Conservation (phyloP, 2,329 filamentous ascomycete species). For the Fusarium udum region DNA sequence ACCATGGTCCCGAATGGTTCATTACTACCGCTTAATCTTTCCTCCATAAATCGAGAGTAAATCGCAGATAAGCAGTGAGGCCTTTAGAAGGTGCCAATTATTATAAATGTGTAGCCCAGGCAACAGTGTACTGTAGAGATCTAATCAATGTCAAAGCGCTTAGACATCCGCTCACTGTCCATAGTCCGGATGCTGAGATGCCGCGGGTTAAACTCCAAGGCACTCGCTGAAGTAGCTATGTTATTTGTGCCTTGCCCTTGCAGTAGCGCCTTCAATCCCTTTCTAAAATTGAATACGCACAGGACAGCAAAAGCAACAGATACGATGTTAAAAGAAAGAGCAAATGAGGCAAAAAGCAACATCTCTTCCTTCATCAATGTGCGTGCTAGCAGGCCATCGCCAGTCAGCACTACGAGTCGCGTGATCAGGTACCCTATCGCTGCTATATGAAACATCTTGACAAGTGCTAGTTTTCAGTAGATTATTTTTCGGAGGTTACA, state of each 20-base stretch:
- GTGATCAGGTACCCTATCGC: not conserved
- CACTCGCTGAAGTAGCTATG: not conserved
- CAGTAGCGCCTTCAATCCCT: not conserved
- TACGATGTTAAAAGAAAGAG: not conserved
- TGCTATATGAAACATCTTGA: not conserved
- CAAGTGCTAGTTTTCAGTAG: not conserved
- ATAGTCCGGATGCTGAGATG: not conserved
- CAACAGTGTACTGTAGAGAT: not conserved
- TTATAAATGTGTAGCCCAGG: not conserved
- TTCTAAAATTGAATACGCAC: not conserved
- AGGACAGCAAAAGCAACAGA: not conserved
- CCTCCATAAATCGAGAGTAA: accelerated
- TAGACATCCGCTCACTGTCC: no score
- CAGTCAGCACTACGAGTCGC: not conserved
- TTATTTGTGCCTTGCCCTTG: not conserved
- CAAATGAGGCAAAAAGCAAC: not conserved
- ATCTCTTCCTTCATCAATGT: not conserved
- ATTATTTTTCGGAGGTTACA: not conserved
- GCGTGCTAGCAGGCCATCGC: not conserved
- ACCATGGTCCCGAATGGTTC: not conserved
- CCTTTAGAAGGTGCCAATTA: accelerated
- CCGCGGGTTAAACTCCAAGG: not conserved
- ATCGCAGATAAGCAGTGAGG: not conserved
- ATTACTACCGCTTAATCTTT: not conserved
- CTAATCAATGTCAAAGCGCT: not conserved